A percentile compares a stretch with the other conserved stretches of the same genome.
These are phyloP conservation scores for Aspergillus fumigatiaffinis DNA, from an alignment of 2,329 filamentous ascomycete species.

Conservation along the genomic window DNA sequence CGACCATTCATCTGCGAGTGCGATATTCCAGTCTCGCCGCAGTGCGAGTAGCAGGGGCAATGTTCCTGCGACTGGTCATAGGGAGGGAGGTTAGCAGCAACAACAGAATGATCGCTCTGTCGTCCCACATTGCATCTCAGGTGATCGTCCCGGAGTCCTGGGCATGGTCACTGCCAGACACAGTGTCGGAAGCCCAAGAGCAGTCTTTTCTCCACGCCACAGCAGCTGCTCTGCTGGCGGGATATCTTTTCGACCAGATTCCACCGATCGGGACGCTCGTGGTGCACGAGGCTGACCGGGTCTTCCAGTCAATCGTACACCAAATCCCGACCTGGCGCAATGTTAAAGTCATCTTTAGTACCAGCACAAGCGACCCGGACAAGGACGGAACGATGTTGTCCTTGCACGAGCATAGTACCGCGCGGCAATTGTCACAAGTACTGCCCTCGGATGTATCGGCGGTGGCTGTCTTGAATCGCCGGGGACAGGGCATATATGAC, in stretches of 20 bases:
- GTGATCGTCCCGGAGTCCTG: slow-evolving; percentile 1
- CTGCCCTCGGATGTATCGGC: slow-evolving; percentile 2
- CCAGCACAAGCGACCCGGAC: neutral
- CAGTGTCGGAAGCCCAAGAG: neutral
- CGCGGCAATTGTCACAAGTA: slow-evolving; percentile 1
- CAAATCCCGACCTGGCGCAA: neutral
- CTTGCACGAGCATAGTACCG: slow-evolving; percentile 1
- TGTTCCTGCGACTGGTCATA: slow-evolving; percentile 1
- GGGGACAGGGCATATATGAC: neutral
- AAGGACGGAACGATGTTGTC: neutral
- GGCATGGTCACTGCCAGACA: neutral
- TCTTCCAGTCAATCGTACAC: neutral
- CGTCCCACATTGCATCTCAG: neutral
- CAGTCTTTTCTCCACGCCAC: neutral
- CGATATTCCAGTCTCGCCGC: slow-evolving; percentile 1
- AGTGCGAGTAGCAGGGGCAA: neutral
- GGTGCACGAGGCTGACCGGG: slow-evolving; percentile 1
- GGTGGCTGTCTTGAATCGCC: neutral
- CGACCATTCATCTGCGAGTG: neutral
- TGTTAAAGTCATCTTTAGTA: slow-evolving; percentile 19
- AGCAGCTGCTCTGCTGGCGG: neutral
- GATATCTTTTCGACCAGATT: neutral
- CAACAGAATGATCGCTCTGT: slow-evolving; percentile 1
- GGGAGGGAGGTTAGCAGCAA: neutral
- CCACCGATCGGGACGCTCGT: neutral